Percentiles rank a stretch among this genome's conserved stretches.
These are phyloP conservation scores for Neofusicoccum laricinum DNA, from an alignment of 2,329 filamentous ascomycete genomes.

Conservation along the genomic window DNA sequence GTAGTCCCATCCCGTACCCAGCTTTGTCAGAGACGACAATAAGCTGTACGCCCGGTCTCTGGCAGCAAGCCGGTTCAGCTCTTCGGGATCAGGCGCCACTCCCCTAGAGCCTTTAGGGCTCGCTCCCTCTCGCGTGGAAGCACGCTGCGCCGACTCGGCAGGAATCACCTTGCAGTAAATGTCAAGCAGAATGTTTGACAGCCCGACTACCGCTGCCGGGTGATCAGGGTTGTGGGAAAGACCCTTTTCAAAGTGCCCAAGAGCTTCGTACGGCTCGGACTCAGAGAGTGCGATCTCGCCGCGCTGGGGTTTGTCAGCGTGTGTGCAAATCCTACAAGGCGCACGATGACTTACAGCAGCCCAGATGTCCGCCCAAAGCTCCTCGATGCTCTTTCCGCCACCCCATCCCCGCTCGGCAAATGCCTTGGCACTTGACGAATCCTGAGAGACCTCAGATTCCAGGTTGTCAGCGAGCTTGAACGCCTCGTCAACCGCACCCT, in stretches of 20 bases:
- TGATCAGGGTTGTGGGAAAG: constrained; percentile 79
- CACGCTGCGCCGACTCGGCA: constrained; percentile 51
- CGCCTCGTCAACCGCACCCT: constrained; percentile 78
- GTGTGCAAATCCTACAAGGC: background rate
- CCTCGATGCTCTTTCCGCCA: constrained; percentile 75
- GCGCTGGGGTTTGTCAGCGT: constrained; percentile 48
- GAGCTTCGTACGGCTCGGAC: constrained; percentile 64
- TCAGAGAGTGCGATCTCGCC: constrained; percentile 65
- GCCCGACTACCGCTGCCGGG: constrained; percentile 71
- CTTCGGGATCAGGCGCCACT: constrained; percentile 53
- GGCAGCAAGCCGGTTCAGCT: constrained; percentile 80
- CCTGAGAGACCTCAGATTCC: constrained; percentile 63
- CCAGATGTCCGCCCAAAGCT: constrained; percentile 79
- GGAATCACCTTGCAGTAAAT: constrained; percentile 66
- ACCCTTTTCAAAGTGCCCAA: constrained; percentile 77
- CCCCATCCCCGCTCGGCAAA: constrained; percentile 71
- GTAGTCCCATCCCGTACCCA: constrained; percentile 84
- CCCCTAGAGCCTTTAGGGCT: background rate
- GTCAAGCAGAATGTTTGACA: constrained; percentile 83
- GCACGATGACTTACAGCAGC: constrained; percentile 62
- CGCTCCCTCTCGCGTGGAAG: background rate
- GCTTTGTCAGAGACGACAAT: constrained; percentile 76
- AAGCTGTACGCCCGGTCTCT: constrained; percentile 85
- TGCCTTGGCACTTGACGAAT: constrained; percentile 60
- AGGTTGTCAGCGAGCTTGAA: constrained; percentile 69